phyloP scores from a whole-genome alignment of 139 green algal genomes.

The Ulvella scutata region DNA sequence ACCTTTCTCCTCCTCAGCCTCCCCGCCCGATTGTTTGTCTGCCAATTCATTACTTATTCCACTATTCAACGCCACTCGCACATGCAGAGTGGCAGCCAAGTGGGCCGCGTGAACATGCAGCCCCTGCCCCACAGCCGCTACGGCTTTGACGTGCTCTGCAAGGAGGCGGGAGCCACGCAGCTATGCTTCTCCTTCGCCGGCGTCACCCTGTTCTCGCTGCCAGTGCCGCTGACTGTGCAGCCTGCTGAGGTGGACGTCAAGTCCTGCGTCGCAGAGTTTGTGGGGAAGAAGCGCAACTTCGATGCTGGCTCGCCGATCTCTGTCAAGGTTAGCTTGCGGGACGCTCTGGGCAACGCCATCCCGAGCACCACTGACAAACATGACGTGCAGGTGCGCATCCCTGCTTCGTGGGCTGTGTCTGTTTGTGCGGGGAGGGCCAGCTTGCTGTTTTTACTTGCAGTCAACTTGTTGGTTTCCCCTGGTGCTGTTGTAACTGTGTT shows the following conservation, averaged over 20 bases:
- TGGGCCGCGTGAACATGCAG: neutral
- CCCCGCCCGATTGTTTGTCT: neutral
- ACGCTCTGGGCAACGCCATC: neutral
- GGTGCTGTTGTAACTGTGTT: too few species aligned
- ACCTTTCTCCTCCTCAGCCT: too few species aligned
- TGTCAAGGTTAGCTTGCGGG: neutral
- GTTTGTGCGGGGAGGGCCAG: too few species aligned
- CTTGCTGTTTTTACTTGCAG: too few species aligned
- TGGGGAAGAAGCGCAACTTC: slow-evolving; percentile 4
- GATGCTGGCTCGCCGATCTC: neutral
- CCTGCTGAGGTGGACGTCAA: neutral
- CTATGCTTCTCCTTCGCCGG: slow-evolving; percentile 1
- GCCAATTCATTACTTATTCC: neutral
- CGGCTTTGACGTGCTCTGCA: neutral
- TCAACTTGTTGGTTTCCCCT: too few species aligned
- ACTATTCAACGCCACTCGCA: neutral
- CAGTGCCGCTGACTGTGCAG: neutral
- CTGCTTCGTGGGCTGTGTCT: too few species aligned
- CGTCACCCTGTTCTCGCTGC: neutral
- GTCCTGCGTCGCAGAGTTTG: neutral
- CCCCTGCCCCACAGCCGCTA: neutral
- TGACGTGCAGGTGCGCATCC: too few species aligned
- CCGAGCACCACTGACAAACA: slow-evolving; percentile 1
- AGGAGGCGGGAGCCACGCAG: neutral
- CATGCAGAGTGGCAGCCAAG: neutral